phyloP scores from a whole-genome alignment of 176 grass and related monocot genomes.

The Eragrostis curvula region DNA sequence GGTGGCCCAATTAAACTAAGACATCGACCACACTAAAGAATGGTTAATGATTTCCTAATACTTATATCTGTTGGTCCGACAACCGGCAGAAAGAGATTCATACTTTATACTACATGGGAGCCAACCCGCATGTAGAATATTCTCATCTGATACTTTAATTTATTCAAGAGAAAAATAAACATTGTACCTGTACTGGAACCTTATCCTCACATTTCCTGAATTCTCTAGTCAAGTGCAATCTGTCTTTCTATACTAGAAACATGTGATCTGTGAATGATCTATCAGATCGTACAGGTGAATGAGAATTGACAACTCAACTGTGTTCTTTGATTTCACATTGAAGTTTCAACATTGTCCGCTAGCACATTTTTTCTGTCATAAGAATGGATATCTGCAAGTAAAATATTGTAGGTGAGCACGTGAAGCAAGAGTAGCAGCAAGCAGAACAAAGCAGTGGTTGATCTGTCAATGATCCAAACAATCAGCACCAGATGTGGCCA shows the following conservation, averaged over 20 bases:
- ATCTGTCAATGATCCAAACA: background rate
- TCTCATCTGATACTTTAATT: background rate
- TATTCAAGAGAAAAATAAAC: background rate
- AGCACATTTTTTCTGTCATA: background rate
- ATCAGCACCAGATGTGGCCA: background rate
- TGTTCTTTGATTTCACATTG: background rate
- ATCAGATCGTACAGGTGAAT: constrained; percentile 35
- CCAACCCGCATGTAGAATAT: background rate
- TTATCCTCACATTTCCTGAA: background rate
- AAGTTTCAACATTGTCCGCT: background rate
- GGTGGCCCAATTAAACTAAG: constrained; percentile 1
- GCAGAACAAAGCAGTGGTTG: background rate
- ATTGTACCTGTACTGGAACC: background rate
- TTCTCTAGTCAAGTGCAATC: background rate
- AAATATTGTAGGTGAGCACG: constrained; percentile 6
- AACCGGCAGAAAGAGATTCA: constrained; percentile 19
- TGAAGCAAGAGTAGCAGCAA: constrained; percentile 14
- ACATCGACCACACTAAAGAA: background rate
- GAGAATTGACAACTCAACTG: constrained; percentile 23
- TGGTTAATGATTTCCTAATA: constrained; percentile 1
- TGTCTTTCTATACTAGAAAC: background rate
- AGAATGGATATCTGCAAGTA: background rate
- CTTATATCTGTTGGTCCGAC: constrained; percentile 10
- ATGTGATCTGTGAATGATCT: background rate
- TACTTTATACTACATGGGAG: constrained; percentile 26